Evolutionary conservation across 208 protist genomes (phyloP).

Genomic region (Acanthamoeba rhysodes): DNA sequence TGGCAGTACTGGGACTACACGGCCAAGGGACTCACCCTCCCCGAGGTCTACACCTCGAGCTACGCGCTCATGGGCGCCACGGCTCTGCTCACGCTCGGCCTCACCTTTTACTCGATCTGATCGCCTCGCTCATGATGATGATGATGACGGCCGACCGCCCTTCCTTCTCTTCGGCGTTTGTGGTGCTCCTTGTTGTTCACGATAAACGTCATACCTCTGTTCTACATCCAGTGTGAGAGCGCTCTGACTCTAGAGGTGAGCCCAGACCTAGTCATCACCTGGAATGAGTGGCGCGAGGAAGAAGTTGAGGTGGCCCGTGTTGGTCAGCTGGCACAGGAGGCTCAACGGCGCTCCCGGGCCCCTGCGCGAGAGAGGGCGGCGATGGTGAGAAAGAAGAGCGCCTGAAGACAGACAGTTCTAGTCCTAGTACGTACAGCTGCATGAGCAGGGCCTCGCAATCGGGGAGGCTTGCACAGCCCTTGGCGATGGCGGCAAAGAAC

Average conservation of each 20-base stretch:
- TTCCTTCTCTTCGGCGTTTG: background rate
- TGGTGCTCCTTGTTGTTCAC: background rate
- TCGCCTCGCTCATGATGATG: background rate
- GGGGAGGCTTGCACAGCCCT: slow-evolving; percentile 37
- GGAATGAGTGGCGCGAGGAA: slow-evolving; percentile 21
- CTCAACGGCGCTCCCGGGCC: slow-evolving; percentile 16
- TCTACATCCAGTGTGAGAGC: background rate
- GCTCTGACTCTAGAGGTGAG: no score
- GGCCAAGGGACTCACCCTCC: slow-evolving; percentile 68
- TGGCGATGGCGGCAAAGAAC: slow-evolving; percentile 44
- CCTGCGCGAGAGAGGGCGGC: background rate
- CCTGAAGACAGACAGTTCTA: background rate
- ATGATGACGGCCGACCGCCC: background rate
- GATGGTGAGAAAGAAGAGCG: background rate
- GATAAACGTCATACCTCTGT: background rate
- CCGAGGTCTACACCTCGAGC: slow-evolving; percentile 19
- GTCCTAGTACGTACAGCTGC: background rate
- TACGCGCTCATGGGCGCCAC: slow-evolving; percentile 58
- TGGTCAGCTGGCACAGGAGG: slow-evolving; percentile 17
- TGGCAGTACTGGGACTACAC: slow-evolving; percentile 76
- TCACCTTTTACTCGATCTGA: slow-evolving; percentile 60
- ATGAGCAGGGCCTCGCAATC: slow-evolving; percentile 44
- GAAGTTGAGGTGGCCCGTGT: slow-evolving; percentile 52
- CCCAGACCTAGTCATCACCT: background rate
- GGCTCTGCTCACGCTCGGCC: slow-evolving; percentile 6